Base-by-base conservation (phyloP, 331 rosid species). In the Acacia pycnantha region DNA sequence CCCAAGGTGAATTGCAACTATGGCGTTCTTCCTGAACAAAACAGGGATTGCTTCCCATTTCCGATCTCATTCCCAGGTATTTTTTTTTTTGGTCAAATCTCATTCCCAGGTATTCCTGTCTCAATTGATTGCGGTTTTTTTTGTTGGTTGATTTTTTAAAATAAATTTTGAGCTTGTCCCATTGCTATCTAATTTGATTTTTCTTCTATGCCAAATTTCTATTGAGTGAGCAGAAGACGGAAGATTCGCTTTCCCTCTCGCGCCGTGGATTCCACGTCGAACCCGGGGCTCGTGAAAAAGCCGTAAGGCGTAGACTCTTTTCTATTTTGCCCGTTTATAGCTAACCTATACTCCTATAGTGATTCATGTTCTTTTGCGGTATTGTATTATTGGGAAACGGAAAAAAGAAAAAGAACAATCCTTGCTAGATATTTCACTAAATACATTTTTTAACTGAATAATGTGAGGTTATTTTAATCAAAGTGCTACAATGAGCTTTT, bases 241-340 rank as follows among this genome's bases (percentile, higher is more conserved):
- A 78, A 74, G 93, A 82, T 77, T 85, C 82, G 37, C 69, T 83
- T 35, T 84, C 91, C 33, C 81, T 77, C 62, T 67, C 89, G 29
- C 94, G 94, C 69, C 97, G 98, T 72, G 87, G 84, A 86, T 90
- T 80, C 80, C 98, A 96, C 79, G 54, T 89, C 82, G 90, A 88
- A 81, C 95, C 90, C 5, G 99, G 98, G 18, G 33, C 90, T 54
- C 99, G 99, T 70, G 97, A 96, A 88, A 89, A 91, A 88, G 98
- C 98, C 70, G 98, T 96, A 81, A 94, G 94, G 27, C 66, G 33
- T 24, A 59, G 7, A n/a, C 29, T 56, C 27, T n/a, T n/a, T 56
- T 56, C 64, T 56, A 8, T 56, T 56, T 56, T 56, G 29, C 29
- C 11, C 29, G 18, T n/a, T 22, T 72, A n/a, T 4, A 11, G 67